Evolutionary conservation across 2,329 filamentous ascomycete genomes (phyloP), one percentile per base, ranked within the genome.

Genomic region (Tricladium varicosporioides): DNA sequence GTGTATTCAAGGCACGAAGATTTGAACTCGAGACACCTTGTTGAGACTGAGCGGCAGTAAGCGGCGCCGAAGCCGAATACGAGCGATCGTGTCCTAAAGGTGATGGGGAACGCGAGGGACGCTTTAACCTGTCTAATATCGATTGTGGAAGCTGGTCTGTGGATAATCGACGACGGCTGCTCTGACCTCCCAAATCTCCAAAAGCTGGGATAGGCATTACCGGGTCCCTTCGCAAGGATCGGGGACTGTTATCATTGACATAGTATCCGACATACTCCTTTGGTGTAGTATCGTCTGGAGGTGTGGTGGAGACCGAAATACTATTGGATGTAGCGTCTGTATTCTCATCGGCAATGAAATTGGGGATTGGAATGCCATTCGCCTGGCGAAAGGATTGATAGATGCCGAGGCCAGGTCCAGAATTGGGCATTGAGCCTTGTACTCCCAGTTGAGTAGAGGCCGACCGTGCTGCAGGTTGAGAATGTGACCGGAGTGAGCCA

Each of bases 401-500:
- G 11, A 65, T 61, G 27, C 64, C 66, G 46, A 68, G 54, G 75
- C 78, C 33, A 53, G 73, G 70, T 33, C 67, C 68, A 40, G 36
- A n/a, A 40, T 27, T 27, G 0, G 72, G 60, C 1, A 73, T 74
- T 49, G 48, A 73, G 73, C 18, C 75, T 64, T 43, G 74, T 61
- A 63, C 74, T 72, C 53, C 64, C 65, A 55, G 66, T 54, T 56
- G 67, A 63, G 69, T 56, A 71, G 69, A 33, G 58, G 66, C 53
- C 65, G 72, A 60, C 56, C 70, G 63, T 19, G 81, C 79, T 2
- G 84, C 83, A 19, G 84, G 84, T 67, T 87, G 84, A n/a, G 84
- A 87, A 67, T 87, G 84, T 22, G 84, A 87, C 61, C 84, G 78
- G 59, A 85, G 69, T n/a, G 82, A 75, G 63, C 83, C 81, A 54